phyloP scores from a whole-genome alignment of 805 yeast species.

The Wickerhamiella hasegawae region DNA sequence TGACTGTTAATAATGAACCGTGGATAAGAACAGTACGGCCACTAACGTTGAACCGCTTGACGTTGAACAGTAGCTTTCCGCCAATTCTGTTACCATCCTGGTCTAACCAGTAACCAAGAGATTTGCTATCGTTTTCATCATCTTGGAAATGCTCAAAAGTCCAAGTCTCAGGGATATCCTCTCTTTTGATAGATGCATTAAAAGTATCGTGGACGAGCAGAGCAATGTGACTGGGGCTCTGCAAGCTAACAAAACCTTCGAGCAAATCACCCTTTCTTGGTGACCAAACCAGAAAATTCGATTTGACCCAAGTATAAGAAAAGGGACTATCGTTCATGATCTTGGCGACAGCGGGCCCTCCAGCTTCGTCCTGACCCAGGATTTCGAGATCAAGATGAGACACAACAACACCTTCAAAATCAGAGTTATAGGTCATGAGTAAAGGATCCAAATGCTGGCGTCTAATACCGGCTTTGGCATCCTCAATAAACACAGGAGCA shows the following conservation, averaged over 20 bases:
- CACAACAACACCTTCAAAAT: slow-evolving; percentile 68
- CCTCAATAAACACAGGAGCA: slow-evolving; percentile 62
- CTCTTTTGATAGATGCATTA: slow-evolving; percentile 80
- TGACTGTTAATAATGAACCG: slow-evolving; percentile 37
- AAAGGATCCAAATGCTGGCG: slow-evolving; percentile 82
- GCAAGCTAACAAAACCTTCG: slow-evolving; percentile 82
- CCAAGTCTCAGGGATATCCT: slow-evolving; percentile 79
- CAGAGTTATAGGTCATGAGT: slow-evolving; percentile 62
- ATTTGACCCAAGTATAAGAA: slow-evolving; percentile 72
- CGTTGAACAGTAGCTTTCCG: slow-evolving; percentile 65
- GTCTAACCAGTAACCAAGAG: slow-evolving; percentile 82
- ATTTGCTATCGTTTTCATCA: slow-evolving; percentile 24
- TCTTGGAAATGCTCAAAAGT: slow-evolving; percentile 53
- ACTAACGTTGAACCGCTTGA: slow-evolving; percentile 41
- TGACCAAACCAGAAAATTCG: slow-evolving; percentile 74
- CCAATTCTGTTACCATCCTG: slow-evolving; percentile 56
- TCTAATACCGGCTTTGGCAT: slow-evolving; percentile 65
- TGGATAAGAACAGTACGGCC: slow-evolving; percentile 76
- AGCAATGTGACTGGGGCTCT: slow-evolving; percentile 90
- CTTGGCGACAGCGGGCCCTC: slow-evolving; percentile 35
- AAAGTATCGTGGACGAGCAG: slow-evolving; percentile 81
- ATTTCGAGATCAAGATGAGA: slow-evolving; percentile 56
- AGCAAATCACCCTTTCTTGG: slow-evolving; percentile 77
- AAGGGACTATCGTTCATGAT: slow-evolving; percentile 73
- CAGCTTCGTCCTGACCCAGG: slow-evolving; percentile 29